Conservation (phyloP, 768 basidiomycete genomes). For the Kockovaella imperatae region DNA sequence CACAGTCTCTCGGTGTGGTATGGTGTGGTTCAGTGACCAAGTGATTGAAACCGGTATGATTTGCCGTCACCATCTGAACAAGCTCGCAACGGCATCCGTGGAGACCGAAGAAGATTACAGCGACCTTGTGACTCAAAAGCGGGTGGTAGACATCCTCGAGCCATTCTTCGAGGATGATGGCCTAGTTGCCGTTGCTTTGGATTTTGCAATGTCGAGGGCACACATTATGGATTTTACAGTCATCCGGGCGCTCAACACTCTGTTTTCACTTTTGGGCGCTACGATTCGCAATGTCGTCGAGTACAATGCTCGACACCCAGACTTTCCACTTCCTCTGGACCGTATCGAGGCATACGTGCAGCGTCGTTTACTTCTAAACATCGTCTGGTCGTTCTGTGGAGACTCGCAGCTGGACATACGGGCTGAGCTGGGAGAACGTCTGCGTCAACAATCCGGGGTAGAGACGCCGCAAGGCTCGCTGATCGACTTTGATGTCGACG, state of each 20-base stretch:
- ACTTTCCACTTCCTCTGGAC: conserved; percentile 81
- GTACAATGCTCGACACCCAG: conserved; percentile 87
- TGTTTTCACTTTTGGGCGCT: conserved; percentile 96
- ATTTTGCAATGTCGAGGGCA: conserved; percentile 73
- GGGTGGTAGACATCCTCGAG: conserved; percentile 59
- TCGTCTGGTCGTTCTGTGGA: conserved; percentile 97
- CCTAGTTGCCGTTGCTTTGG: conserved; percentile 68
- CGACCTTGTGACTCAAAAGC: conserved; percentile 29
- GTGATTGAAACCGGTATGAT: conserved; percentile 87
- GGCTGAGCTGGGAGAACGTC: conserved; percentile 78
- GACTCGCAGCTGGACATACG: conserved; percentile 87
- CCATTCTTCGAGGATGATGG: conserved; percentile 76
- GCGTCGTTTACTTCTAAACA: conserved; percentile 78
- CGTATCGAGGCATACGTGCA: conserved; percentile 83
- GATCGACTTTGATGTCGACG: conserved; percentile 90
- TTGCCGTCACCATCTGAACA: conserved; percentile 76
- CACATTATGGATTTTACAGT: conserved; percentile 99
- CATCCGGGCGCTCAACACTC: conserved; percentile 83
- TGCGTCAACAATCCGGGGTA: conserved; percentile 75
- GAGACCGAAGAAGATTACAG: conserved; percentile 74
- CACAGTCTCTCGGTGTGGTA: conserved; percentile 98
- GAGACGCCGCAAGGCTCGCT: conserved; percentile 77
- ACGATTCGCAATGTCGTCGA: conserved; percentile 86
- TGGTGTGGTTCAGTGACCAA: conserved; percentile 99
- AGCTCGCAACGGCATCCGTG: conserved; percentile 63